Evolutionary conservation across 352 stramenopile species (phyloP).

Genomic region (Albugo laibachii): DNA sequence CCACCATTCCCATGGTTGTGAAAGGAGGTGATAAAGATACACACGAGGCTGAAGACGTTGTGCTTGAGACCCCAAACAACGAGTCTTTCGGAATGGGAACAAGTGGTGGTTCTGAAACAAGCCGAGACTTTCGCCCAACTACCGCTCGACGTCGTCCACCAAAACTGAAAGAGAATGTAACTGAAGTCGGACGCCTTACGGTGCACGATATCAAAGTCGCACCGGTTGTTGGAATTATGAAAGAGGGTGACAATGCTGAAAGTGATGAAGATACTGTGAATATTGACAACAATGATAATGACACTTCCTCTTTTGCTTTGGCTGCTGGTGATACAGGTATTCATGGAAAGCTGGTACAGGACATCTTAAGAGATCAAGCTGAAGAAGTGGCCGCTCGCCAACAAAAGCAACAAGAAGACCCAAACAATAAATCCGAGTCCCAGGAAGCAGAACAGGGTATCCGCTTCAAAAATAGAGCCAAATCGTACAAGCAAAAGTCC

Average conservation of each 20-base stretch:
- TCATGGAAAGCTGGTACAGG: conserved; percentile 56
- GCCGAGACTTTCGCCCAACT: conserved; percentile 48
- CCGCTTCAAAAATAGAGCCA: conserved; percentile 40
- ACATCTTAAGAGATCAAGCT: conserved; percentile 66
- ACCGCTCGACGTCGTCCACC: conserved; percentile 69
- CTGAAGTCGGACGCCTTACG: conserved; percentile 38
- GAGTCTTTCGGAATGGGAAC: conserved; percentile 10
- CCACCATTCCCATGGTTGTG: conserved; percentile 33
- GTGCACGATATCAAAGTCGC: conserved; percentile 67
- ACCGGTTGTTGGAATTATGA: conserved; percentile 57
- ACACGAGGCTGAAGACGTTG: conserved; percentile 17
- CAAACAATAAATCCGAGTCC: conserved; percentile 7
- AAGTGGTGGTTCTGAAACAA: conserved; percentile 29
- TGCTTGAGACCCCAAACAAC: neutral
- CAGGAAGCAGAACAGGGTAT: conserved; percentile 57
- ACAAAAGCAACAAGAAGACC: conserved; percentile 46
- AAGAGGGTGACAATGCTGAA: conserved; percentile 56
- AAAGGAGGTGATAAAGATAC: conserved; percentile 29
- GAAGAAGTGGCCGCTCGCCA: conserved; percentile 37
- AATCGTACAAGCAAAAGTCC: conserved; percentile 68
- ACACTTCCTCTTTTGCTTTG: conserved; percentile 3
- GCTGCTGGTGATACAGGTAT: conserved; percentile 18
- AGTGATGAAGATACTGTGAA: conserved; percentile 48
- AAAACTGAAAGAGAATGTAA: conserved; percentile 79
- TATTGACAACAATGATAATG: conserved; percentile 16